Evolutionary conservation across 225 moss, liverwort and hornwort genomes (phyloP), one percentile per base, ranked within the genome.

Genomic region (Ulota crispa): DNA sequence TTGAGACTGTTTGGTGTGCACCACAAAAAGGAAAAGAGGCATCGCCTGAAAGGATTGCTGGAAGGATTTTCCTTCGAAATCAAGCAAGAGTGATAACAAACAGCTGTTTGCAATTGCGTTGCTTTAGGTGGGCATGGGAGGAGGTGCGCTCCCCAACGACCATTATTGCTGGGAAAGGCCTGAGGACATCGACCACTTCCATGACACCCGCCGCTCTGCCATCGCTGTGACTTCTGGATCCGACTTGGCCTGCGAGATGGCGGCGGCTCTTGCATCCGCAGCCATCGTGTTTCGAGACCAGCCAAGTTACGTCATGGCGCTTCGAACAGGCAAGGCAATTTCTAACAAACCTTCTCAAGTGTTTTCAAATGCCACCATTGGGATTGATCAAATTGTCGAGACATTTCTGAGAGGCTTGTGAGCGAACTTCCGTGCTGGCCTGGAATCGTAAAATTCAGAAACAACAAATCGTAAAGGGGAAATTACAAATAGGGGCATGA

Each of bases 131-230:
- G 92, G 92, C 2, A 71, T n/a, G 2, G 92, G 92, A 30, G 83
- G 87, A 28, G 81, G 85, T 16, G 32, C 2, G 64, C 15, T 69
- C 4, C 85, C 89, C 1, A 92, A 92, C 74, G 98, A 98, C 68
- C 98, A 94, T 73, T 72, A 80, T 65, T 98, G 95, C 66, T 98
- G 98, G 98, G 94, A 95, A 83, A 85, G 86, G 59, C 98, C 98
- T 0, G 98, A 98, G 80, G 87, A 89, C 67, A 79, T 95, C 78
- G 91, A 91, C 34, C 70, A 84, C 70, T 84, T 86, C 45, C 4
- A 30, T 13, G 81, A 90, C 67, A 85, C 73, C 5, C 24, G 28
- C 21, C 93, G 98, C 34, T 64, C 74, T 13, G 78, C 88, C 32
- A 86, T 88, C 41, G 55, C 90, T 5, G 84, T 98, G 41, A 34